A percentile compares a stretch with the other conserved stretches of the same genome.
Evolutionary conservation across 805 yeast genomes (phyloP).

Genomic region (Candida succiphila): DNA sequence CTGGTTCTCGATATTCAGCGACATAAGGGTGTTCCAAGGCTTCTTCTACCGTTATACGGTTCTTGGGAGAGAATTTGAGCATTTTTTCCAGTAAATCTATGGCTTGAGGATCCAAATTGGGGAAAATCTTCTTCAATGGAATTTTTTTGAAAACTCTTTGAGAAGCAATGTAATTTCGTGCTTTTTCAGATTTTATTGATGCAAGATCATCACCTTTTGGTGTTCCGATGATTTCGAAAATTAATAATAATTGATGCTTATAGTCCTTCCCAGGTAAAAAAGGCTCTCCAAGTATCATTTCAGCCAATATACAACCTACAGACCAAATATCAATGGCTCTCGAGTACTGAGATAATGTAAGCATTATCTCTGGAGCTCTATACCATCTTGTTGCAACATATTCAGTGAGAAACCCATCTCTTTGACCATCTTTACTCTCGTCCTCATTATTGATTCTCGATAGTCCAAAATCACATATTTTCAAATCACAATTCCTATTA

Average conservation of each 20-base stretch:
- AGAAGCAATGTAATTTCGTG: constrained; percentile 66
- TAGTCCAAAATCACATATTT: constrained; percentile 72
- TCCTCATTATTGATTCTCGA: constrained; percentile 47
- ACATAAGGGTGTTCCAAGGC: constrained; percentile 80
- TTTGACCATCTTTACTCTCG: constrained; percentile 16
- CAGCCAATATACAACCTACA: constrained; percentile 70
- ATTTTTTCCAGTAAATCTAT: constrained; percentile 60
- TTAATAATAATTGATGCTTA: constrained; percentile 55
- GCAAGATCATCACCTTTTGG: constrained; percentile 67
- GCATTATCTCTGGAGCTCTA: constrained; percentile 77
- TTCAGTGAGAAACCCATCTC: constrained; percentile 47
- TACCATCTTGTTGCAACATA: constrained; percentile 85
- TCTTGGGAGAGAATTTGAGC: constrained; percentile 72
- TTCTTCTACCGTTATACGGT: constrained; percentile 72
- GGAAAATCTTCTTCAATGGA: constrained; percentile 39
- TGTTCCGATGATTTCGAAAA: constrained; percentile 62
- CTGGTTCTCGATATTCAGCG: constrained; percentile 56
- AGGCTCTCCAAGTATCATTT: constrained; percentile 51
- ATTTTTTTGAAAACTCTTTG: constrained; percentile 52
- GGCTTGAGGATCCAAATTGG: constrained; percentile 37
- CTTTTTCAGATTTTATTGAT: constrained; percentile 64
- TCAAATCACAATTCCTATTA: constrained; percentile 63
- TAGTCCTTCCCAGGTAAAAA: constrained; percentile 72
- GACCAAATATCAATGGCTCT: constrained; percentile 78
- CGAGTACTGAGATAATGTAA: constrained; percentile 61